Conservation (phyloP, 164 flowering plant species). For the Euptelea pleiosperma region DNA sequence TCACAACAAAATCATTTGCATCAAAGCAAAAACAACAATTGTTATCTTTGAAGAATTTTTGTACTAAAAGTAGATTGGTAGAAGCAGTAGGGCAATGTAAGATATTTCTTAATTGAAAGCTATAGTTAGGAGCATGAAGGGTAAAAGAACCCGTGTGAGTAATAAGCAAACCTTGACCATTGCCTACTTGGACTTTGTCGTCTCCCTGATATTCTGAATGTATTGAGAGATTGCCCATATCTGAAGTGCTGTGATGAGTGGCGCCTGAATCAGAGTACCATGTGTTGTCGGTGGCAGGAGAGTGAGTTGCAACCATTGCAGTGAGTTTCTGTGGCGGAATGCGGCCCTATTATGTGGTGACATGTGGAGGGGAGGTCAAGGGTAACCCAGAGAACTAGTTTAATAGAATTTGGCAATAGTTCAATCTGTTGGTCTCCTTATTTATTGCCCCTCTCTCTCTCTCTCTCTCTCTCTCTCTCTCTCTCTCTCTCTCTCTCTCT, state of each 20-base stretch:
- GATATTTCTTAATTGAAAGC: background rate
- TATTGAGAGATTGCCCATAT: background rate
- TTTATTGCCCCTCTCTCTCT: too few species aligned
- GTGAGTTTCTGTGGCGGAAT: background rate
- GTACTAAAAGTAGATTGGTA: background rate
- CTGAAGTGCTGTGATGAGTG: background rate
- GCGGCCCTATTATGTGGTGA: too few species aligned
- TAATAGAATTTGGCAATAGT: too few species aligned
- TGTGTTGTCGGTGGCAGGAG: background rate
- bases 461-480: too few species aligned
- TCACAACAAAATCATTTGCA: background rate
- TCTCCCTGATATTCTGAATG: background rate
- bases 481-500: too few species aligned
- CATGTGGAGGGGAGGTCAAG: too few species aligned
- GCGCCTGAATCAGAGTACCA: background rate
- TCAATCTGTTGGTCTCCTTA: too few species aligned
- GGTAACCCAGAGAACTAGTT: too few species aligned
- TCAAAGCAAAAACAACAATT: background rate
- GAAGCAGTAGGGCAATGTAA: background rate
- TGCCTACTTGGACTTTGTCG: background rate
- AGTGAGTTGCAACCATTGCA: background rate
- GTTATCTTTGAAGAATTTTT: background rate
- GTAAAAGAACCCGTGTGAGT: background rate
- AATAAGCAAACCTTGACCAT: background rate
- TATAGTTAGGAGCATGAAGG: background rate